Base-by-base conservation (phyloP, 192 early-diverging fungal genomes). In the Umbelopsis ramanniana region DNA sequence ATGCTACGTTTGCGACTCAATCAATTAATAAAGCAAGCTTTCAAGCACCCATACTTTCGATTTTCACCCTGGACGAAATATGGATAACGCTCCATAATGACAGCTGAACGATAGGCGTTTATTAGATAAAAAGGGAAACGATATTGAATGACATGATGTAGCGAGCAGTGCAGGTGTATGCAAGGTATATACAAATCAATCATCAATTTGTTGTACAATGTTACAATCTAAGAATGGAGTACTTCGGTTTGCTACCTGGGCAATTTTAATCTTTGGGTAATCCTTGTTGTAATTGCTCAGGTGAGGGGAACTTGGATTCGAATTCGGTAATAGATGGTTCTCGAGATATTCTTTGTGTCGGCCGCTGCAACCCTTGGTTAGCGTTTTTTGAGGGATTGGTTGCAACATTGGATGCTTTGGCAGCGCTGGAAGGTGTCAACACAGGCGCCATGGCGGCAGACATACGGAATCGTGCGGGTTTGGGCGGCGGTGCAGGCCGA, bases 401-500 rank as follows among this genome's bases (percentile, higher is more conserved):
- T 9, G 22, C 21, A 14, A 21, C 21, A 8, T 72, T 35, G 7
- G 38, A 55, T 57, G 21, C 67, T 24, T 21, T 35, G n/a, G 68
- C 11, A n/a, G 52, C 23, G 35, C 38, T 57, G 29, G 77, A 54
- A 11, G 69, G 48, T 15, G 69, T 70, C 26, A 40, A 17, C 0
- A 55, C 70, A 12, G 38, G 22, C 23, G 37, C 71, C 35, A 38
- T 35, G 22, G 60, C 33, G 24, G 43, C 43, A 37, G 47, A 55
- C 21, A 73, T 48, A 37, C 77, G 72, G 70, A 79, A 79, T 12
- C 77, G 69, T 14, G 77, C 77, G 2, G 77, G 77, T 46, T 79
- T 79, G 2, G 77, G 77, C 19, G 77, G 77, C 0, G 77, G 72
- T 48, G 52, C 72, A 0, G 75, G 75, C 19, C 66, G 37, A 22